Percentiles rank a stretch among this genome's conserved stretches.
Conservation (phyloP, 176 grass and related monocot species). For the Leersia perrieri region DNA sequence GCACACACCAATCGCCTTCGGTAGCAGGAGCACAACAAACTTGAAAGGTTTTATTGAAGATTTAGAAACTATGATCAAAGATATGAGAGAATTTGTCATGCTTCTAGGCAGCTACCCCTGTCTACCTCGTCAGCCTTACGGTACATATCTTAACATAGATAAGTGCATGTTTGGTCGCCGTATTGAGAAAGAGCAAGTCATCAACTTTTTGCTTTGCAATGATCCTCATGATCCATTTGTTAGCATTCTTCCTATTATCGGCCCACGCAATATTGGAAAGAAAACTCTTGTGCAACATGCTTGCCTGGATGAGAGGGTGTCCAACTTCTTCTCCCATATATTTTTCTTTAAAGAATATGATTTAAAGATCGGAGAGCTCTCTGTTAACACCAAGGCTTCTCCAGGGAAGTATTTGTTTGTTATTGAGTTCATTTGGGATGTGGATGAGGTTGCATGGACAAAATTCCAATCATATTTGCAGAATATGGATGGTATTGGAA, state of each 20-base stretch:
- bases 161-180: constrained; percentile 38
- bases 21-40: background rate
- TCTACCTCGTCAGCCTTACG: constrained; percentile 10
- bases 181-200: constrained; percentile 30
- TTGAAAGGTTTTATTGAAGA: constrained; percentile 14
- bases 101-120: constrained; percentile 25
- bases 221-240: background rate
- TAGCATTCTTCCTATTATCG: constrained; percentile 37
- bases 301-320: constrained; percentile 43
- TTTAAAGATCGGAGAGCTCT: background rate
- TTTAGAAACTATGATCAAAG: constrained; percentile 18
- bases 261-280: constrained; percentile 33
- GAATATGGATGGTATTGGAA: background rate
- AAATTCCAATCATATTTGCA: constrained; percentile 22
- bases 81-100: constrained; percentile 33
- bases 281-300: constrained; percentile 49
- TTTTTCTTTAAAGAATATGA: constrained; percentile 1
- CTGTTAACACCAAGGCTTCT: background rate
- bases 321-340: constrained; percentile 5
- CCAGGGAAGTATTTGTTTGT: constrained; percentile 37
- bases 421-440: background rate
- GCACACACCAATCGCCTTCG: background rate
- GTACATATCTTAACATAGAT: constrained; percentile 28
- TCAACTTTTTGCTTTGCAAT: constrained; percentile 28
- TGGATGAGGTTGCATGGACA: constrained; percentile 29